Evolutionary conservation across 176 grass and related monocot genomes (phyloP).

Genomic region (Cenchrus fungigraminus): DNA sequence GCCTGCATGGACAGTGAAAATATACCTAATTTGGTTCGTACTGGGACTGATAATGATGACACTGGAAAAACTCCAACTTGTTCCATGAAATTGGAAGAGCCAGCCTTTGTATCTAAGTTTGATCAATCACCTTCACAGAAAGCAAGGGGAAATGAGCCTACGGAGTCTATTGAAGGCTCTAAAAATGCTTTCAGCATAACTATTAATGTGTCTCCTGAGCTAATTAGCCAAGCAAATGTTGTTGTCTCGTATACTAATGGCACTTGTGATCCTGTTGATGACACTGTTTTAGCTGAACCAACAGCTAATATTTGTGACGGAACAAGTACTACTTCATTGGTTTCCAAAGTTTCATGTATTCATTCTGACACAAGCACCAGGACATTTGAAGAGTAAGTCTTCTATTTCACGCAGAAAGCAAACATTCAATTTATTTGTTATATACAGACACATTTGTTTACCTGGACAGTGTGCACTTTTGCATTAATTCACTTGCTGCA

Average conservation of each 20-base stretch:
- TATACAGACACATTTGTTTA: background rate
- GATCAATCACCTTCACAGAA: slow-evolving; percentile 45
- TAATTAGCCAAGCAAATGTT: slow-evolving; percentile 38
- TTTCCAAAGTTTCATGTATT: slow-evolving; percentile 47
- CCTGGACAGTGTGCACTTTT: background rate
- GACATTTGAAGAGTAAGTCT: slow-evolving; percentile 59
- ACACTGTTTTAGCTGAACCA: slow-evolving; percentile 45
- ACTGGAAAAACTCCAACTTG: slow-evolving; percentile 41
- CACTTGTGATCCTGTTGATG: slow-evolving; percentile 37
- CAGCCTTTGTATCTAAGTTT: slow-evolving; percentile 31
- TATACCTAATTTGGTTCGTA: background rate
- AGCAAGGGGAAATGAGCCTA: slow-evolving; percentile 39
- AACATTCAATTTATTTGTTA: slow-evolving; percentile 27
- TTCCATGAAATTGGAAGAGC: slow-evolving; percentile 49
- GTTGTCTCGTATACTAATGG: slow-evolving; percentile 26
- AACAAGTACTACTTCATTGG: slow-evolving; percentile 47
- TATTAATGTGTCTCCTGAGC: slow-evolving; percentile 43
- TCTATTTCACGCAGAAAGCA: slow-evolving; percentile 37
- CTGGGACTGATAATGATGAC: slow-evolving; percentile 9
- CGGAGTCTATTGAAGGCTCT: slow-evolving; percentile 31
- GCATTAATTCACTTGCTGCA: slow-evolving; percentile 24
- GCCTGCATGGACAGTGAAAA: slow-evolving; percentile 16
- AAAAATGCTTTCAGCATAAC: slow-evolving; percentile 34
- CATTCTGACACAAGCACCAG: slow-evolving; percentile 43
- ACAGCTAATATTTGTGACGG: slow-evolving; percentile 40